Conservation (phyloP, 176 grass and related monocot genomes). For the Aechmea fasciata region DNA sequence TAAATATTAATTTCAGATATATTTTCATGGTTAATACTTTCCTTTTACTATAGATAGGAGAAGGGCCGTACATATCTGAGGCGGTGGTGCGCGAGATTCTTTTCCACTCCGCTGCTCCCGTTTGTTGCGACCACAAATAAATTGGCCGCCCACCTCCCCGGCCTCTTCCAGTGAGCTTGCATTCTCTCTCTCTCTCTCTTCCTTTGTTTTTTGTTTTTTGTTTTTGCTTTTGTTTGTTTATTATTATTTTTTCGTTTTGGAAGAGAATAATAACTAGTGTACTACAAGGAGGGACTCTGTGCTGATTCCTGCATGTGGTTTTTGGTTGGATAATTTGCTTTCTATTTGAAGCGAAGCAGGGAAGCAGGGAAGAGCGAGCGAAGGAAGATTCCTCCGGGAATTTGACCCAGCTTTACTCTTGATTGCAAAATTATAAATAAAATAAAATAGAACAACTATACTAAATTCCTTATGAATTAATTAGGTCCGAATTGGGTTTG, state of each 20-base stretch:
- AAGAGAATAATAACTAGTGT: too few relatives aligned
- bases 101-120: not conserved
- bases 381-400: not conserved
- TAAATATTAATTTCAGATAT: too few relatives aligned
- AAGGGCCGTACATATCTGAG: not conserved
- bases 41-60: too few relatives aligned
- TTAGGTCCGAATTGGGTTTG: not conserved
- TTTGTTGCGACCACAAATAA: not conserved
- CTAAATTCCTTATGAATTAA: too few relatives aligned
- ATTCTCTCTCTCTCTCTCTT: not conserved
- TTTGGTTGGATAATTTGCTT: too few relatives aligned
- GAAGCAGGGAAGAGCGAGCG: too few relatives aligned
- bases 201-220: conserved; percentile 9
- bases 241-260: not conserved
- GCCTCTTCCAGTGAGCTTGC: not conserved
- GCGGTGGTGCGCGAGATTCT: conserved; percentile 10
- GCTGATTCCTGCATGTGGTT: too few relatives aligned
- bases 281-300: too few relatives aligned
- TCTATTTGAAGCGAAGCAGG: too few relatives aligned
- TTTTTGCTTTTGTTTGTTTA: conserved; percentile 2
- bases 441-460: too few relatives aligned
- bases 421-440: not conserved
- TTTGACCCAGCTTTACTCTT: not conserved
- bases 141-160: not conserved
- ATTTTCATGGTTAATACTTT: too few relatives aligned